Percentiles rank a stretch among this genome's conserved stretches.
Evolutionary conservation across 2,329 filamentous ascomycete genomes (phyloP).

Genomic region (Gremmenia infestans): DNA sequence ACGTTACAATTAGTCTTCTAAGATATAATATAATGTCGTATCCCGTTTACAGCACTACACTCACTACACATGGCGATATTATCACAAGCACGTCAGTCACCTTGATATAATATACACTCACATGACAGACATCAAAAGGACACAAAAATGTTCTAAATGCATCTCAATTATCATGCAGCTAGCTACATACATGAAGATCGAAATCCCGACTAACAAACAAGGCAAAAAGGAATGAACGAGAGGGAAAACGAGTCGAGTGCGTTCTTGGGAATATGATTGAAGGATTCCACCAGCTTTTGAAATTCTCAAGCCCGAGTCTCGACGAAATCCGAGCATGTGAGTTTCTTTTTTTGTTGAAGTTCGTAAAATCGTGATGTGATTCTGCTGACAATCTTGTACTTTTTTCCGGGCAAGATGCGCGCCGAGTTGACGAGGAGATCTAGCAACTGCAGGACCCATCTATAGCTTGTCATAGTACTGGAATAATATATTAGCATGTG

Average conservation of each 20-base stretch:
- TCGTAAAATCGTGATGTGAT: slow-evolving; percentile 27
- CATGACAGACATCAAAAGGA: no score
- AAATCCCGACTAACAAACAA: slow-evolving; percentile 20
- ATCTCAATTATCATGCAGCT: slow-evolving; percentile 29
- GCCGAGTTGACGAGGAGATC: slow-evolving; percentile 24
- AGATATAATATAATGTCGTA: no score
- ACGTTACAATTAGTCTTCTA: no score
- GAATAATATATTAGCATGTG: slow-evolving; percentile 37
- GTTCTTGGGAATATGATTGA: slow-evolving; percentile 5
- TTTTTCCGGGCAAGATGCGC: slow-evolving; percentile 19
- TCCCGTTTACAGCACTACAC: no score
- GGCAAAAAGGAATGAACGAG: slow-evolving; percentile 19
- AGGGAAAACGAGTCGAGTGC: slow-evolving; percentile 18
- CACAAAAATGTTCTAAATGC: slow-evolving; percentile 17
- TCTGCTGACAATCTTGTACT: slow-evolving; percentile 22
- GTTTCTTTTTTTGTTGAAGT: background rate
- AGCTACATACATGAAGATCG: slow-evolving; percentile 27
- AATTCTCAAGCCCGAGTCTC: background rate
- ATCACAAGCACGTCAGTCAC: no score
- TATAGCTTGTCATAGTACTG: slow-evolving; percentile 99
- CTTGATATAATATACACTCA: no score
- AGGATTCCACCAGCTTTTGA: slow-evolving; percentile 11
- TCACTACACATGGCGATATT: no score
- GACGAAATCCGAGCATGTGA: no score
- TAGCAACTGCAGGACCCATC: slow-evolving; percentile 32